Evolutionary conservation across 163 green algal species (phyloP).

Genomic region (Volvox carteri): DNA sequence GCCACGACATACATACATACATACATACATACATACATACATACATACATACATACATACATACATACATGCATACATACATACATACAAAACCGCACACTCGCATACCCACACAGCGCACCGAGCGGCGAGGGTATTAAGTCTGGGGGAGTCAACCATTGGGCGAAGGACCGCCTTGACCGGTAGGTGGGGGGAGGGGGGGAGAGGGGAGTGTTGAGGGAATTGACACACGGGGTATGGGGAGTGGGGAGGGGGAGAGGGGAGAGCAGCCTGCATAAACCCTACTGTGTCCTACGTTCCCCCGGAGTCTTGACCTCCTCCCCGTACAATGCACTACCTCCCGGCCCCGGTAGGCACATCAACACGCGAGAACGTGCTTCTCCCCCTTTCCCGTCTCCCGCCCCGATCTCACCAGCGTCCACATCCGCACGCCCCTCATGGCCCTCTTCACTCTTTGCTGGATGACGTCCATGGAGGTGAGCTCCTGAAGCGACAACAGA

Average conservation of each 20-base stretch:
- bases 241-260: not conserved
- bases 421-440: slow-evolving; percentile 4
- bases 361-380: too few relatives aligned
- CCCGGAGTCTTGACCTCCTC: not conserved
- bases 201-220: not conserved
- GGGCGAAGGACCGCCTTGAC: too few relatives aligned
- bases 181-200: too few relatives aligned
- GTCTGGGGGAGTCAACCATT: too few relatives aligned
- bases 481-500: not conserved
- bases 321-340: not conserved
- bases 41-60: too few relatives aligned
- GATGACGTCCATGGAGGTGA: slow-evolving; percentile 32
- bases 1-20: too few relatives aligned
- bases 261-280: not conserved
- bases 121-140: too few relatives aligned
- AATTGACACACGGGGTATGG: not conserved
- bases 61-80: too few relatives aligned
- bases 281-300: not conserved
- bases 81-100: not conserved
- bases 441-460: not conserved
- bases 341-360: not conserved
- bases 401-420: not conserved
- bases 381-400: not conserved
- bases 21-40: too few relatives aligned
- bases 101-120: too few relatives aligned